phyloP scores from a whole-genome alignment of 1,284 basidiomycete species.

The Afroboletus lepidellus region DNA sequence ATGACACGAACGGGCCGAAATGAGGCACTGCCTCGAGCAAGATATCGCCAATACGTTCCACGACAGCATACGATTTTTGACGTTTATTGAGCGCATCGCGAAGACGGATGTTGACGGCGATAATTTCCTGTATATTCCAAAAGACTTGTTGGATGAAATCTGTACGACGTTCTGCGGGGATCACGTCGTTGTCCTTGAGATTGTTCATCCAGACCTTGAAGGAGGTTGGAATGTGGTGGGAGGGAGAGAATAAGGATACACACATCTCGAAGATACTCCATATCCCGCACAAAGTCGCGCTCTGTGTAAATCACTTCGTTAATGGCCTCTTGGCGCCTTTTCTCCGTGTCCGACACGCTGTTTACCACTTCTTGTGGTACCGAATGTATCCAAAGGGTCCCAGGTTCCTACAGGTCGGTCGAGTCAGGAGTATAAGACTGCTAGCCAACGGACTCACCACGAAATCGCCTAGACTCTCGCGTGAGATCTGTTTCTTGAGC shows the following conservation, averaged over 20 bases:
- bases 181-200: conserved; percentile 73
- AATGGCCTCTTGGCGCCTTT: conserved; percentile 97
- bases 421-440: conserved; percentile 6
- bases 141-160: conserved; percentile 95
- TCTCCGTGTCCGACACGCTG: conserved; percentile 89
- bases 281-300: conserved; percentile 94
- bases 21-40: conserved; percentile 86
- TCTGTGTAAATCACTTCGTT: conserved; percentile 99
- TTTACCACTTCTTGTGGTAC: conserved; percentile 94
- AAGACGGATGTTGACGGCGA: conserved; percentile 85
- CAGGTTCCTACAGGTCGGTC: conserved; percentile 63
- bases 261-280: conserved; percentile 97
- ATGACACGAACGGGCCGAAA: conserved; percentile 91
- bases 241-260: conserved; percentile 32
- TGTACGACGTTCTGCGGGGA: conserved; percentile 74
- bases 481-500: conserved; percentile 77
- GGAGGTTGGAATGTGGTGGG: conserved; percentile 4
- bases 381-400: conserved; percentile 95
- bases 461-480: conserved; percentile 80
- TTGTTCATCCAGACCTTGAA: conserved; percentile 87
- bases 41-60: conserved; percentile 91
- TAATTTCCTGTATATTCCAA: conserved; percentile 97
- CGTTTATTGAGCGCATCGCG: conserved; percentile 94
- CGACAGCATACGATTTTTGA: conserved; percentile 92
- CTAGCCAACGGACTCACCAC: conserved; percentile 48